Evolutionary conservation across 2,329 filamentous ascomycete genomes (phyloP), one percentile per base, ranked within the genome.

Genomic region (Paradendryphiella salina): DNA sequence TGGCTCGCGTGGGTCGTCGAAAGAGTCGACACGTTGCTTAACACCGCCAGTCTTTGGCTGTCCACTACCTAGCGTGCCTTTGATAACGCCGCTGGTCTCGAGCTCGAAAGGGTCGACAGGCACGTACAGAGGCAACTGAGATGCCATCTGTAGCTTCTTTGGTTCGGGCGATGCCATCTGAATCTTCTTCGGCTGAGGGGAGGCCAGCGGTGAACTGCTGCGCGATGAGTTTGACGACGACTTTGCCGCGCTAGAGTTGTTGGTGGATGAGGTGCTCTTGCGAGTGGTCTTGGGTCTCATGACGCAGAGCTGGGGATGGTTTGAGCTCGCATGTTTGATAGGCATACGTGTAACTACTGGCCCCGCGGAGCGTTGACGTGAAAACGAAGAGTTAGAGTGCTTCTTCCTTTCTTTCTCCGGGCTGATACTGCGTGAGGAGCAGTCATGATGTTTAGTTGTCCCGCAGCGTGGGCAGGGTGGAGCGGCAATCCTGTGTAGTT

Each of bases 271-370:
- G 37, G 55, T 65, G 49, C 53, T 49, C 48, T 69, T 73, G 34
- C 66, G 60, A 4, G 54, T 50, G 21, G 58, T 59, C 43, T 65
- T 67, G 13, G 73, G 71, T 18, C 73, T 56, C 13, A 75, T 59
- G n/a, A 75, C 59, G 35, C 66, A 72, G 9, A 75, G 65, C 43
- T 73, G 71, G 11, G 69, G 67, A 37, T 70, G 65, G 38, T 54
- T 69, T 13, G 69, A 64, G 53, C 56, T 64, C 20, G 43, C 36
- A 11, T 46, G 37, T 8, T 64, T 70, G 17, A 64, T 53, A n/a
- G 67, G 57, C 45, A 73, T 62, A 40, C 67, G 63, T 5, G 66
- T 63, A 6, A 73, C 63, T 13, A 61, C 66, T 3, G 65, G 66
- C 4, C 61, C 61, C 15, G 45, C 60, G 21, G 57, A 55, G 35